A percentile compares a stretch with the other conserved stretches of the same genome.
These are phyloP conservation scores for Nosema granulosis DNA, from an alignment of 371 early-diverging fungal genomes.

Conservation along the genomic window DNA sequence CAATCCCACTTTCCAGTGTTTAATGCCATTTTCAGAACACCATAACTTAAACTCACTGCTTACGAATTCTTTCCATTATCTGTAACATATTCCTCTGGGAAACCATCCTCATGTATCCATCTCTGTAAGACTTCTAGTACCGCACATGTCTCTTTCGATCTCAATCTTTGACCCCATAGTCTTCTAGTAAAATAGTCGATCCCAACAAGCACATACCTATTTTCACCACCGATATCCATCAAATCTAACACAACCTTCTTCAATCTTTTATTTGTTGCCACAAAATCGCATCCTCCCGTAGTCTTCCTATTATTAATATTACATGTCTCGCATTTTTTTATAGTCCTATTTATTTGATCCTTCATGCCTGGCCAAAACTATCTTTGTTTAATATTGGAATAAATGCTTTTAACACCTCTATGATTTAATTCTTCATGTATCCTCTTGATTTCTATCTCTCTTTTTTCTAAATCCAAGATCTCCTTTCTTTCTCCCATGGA, in stretches of 20 bases:
- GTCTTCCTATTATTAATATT: slow-evolving; percentile 22
- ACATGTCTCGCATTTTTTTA: slow-evolving; percentile 33
- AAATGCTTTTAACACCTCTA: slow-evolving; percentile 7
- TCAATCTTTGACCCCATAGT: neutral
- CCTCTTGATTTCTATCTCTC: neutral
- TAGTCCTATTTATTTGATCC: neutral
- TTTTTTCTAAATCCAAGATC: slow-evolving; percentile 1
- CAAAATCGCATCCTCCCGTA: neutral
- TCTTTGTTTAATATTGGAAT: slow-evolving; percentile 4
- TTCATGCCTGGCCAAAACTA: slow-evolving; percentile 39
- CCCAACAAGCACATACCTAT: neutral
- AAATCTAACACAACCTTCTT: slow-evolving; percentile 1
- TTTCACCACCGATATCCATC: neutral
- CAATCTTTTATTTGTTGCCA: neutral
- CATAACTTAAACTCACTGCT: neutral
- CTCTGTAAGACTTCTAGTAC: neutral
- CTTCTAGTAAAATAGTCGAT: slow-evolving; percentile 37
- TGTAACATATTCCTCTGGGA: slow-evolving; percentile 25
- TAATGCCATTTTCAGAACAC: neutral
- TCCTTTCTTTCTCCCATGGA: neutral
- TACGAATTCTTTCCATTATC: slow-evolving; percentile 44
- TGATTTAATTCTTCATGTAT: slow-evolving; percentile 23
- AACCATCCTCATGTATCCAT: neutral
- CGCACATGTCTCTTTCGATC: neutral
- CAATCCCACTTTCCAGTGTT: neutral